phyloP scores from a whole-genome alignment of 352 stramenopile genomes.

The Blastocystis sp. region DNA sequence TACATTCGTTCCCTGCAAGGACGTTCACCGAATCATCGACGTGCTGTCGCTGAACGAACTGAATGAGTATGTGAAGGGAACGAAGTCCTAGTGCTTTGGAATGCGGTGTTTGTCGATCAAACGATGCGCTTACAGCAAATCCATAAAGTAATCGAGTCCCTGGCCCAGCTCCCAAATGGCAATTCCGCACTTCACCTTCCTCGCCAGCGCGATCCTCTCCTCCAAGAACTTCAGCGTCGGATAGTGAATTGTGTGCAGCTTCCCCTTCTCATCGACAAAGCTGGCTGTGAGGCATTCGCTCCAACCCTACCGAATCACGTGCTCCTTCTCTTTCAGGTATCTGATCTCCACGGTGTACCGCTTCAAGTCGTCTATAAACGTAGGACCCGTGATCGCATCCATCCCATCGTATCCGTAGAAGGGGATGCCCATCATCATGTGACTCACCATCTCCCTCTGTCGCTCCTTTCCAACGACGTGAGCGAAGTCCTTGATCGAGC shows the following conservation, averaged over 20 bases:
- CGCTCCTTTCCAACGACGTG: neutral
- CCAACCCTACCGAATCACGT: neutral
- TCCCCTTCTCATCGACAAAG: conserved; percentile 1
- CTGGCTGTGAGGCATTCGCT: neutral
- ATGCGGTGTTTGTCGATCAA: neutral
- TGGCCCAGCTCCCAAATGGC: conserved; percentile 72
- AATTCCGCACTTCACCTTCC: conserved; percentile 54
- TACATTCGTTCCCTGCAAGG: conserved; percentile 16
- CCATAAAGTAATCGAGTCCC: conserved; percentile 63
- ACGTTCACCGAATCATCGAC: conserved; percentile 43
- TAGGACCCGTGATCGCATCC: neutral
- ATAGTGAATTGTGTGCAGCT: conserved; percentile 43
- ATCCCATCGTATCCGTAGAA: conserved; percentile 60
- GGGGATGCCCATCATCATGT: conserved; percentile 54
- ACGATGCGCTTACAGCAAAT: conserved; percentile 55
- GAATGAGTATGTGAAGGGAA: conserved; percentile 48
- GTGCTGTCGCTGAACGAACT: conserved; percentile 38
- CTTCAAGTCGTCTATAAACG: conserved; percentile 27
- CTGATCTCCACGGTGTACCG: neutral
- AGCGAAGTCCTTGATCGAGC: conserved; percentile 14
- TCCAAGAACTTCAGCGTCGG: conserved; percentile 44
- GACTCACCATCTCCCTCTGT: neutral
- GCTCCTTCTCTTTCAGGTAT: conserved; percentile 20
- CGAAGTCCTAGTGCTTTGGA: neutral
- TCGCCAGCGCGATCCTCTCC: conserved; percentile 27